These are phyloP conservation scores for Pleurotus ostreatus DNA, from an alignment of 768 basidiomycete species.

Conservation along the genomic window DNA sequence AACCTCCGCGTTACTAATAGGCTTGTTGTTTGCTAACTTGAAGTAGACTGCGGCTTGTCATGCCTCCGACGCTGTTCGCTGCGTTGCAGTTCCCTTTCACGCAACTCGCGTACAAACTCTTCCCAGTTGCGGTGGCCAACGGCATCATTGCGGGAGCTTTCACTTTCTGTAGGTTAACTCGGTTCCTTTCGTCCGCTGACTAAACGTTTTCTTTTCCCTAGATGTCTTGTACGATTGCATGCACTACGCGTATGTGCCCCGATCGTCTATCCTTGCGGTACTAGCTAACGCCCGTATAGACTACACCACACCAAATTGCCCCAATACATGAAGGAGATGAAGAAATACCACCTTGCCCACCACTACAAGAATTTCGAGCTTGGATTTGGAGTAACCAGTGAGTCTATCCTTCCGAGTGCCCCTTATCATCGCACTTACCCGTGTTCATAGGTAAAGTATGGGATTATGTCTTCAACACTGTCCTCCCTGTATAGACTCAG, in stretches of 20 bases:
- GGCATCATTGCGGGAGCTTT: slow-evolving; percentile 86
- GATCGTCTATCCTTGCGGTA: neutral
- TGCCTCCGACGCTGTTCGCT: slow-evolving; percentile 88
- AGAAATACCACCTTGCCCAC: slow-evolving; percentile 96
- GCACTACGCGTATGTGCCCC: slow-evolving; percentile 79
- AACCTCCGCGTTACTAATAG: neutral
- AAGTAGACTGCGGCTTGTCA: slow-evolving; percentile 82
- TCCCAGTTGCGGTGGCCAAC: slow-evolving; percentile 84
- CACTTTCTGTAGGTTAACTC: slow-evolving; percentile 56
- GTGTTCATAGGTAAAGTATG: slow-evolving; percentile 73
- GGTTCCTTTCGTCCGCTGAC: neutral
- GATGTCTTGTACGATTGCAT: slow-evolving; percentile 85
- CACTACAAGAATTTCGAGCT: slow-evolving; percentile 99
- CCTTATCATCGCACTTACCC: neutral
- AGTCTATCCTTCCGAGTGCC: slow-evolving; percentile 18
- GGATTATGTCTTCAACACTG: slow-evolving; percentile 89
- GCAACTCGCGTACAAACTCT: slow-evolving; percentile 72
- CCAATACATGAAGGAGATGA: slow-evolving; percentile 85
- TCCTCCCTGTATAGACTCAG: slow-evolving; percentile 50
- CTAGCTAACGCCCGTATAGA: slow-evolving; percentile 27
- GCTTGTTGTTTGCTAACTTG: too few species aligned
- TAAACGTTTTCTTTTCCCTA: slow-evolving; percentile 23
- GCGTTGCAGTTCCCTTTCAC: slow-evolving; percentile 84
- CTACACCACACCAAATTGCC: slow-evolving; percentile 87
- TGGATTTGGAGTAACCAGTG: slow-evolving; percentile 94